Evolutionary conservation across 192 early-diverging fungal species (phyloP).

Genomic region (Cladochytrium replicatum): DNA sequence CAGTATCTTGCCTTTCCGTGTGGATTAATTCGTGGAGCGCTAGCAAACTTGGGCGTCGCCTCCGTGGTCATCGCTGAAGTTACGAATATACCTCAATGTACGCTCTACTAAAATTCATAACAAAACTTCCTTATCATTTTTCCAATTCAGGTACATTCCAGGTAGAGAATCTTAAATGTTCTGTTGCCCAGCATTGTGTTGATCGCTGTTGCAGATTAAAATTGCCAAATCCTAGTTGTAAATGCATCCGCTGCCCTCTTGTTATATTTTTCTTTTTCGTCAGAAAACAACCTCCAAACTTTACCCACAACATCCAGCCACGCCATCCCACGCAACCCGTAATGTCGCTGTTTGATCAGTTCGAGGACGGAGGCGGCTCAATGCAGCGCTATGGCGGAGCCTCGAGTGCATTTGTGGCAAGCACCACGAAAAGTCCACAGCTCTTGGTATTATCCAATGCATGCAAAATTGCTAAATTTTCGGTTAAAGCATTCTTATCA

Average conservation of each 20-base stretch:
- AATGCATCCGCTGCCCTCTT: too few species aligned
- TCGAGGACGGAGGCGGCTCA: slow-evolving; percentile 9
- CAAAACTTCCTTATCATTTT: not conserved
- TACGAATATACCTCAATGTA: slow-evolving; percentile 36
- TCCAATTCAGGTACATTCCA: slow-evolving; percentile 17
- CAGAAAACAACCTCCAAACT: too few species aligned
- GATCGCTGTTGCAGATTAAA: too few species aligned
- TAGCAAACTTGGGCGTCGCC: slow-evolving; percentile 80
- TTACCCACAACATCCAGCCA: too few species aligned
- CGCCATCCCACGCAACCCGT: too few species aligned
- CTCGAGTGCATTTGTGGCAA: too few species aligned
- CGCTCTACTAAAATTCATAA: not conserved
- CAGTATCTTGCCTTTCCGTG: slow-evolving; percentile 94
- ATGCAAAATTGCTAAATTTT: not conserved
- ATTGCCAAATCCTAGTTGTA: too few species aligned
- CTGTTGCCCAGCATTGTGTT: too few species aligned
- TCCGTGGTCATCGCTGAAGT: slow-evolving; percentile 86
- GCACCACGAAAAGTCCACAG: not conserved
- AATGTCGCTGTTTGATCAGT: slow-evolving; percentile 27
- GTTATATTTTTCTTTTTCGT: too few species aligned
- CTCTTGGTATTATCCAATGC: not conserved
- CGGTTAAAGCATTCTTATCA: not conserved
- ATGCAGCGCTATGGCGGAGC: not conserved
- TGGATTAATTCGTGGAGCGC: slow-evolving; percentile 87
- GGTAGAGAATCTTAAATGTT: too few species aligned